Base-by-base conservation (phyloP, 139 green algal genomes). In the Yamagishiella unicocca region DNA sequence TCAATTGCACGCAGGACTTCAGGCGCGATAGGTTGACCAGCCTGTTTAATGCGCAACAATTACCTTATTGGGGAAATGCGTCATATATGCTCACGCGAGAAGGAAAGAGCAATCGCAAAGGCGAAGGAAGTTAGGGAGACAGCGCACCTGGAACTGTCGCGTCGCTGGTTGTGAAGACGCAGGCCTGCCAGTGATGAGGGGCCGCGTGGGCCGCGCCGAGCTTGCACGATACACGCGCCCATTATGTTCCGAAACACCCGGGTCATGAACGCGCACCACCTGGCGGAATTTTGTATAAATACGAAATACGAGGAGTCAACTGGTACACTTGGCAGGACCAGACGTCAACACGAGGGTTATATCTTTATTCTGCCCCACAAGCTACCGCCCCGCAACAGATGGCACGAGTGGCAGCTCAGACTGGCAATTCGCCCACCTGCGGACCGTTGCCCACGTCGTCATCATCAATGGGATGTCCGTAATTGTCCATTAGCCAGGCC, bases 221-320 rank as follows among this genome's bases (percentile, higher is more conserved):
- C 67, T n/a, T 21, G 24, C 25, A 0, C 82, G 82, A 40, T 58
- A 58, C 6, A 71, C 35, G 22, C 82, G 82, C 14, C 67, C 67
- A 12, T 24, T 4, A 10, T 45, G 3, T 12, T 21, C 12, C 10
- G 29, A 2, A 10, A 4, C 24, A 1, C 80, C 82, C 1, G 82
- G 67, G 27, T 87, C 82, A 25, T 58, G 82, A 2, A 80, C 67
- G 1, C 82, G 82, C 35, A 87, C 67, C 46, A 87, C 82, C 67
- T 87, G 82, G 7, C n/a, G n/a, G n/a, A n/a, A n/a, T n/a, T n/a
- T n/a, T n/a, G n/a, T n/a, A n/a, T n/a, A n/a, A n/a, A n/a, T n/a
- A n/a, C n/a, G n/a, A n/a, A n/a, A n/a, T n/a, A n/a, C n/a, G n/a
- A n/a, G n/a, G n/a, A n/a, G n/a, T n/a, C n/a, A n/a, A n/a, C n/a